Conservation (phyloP, 1,284 basidiomycete genomes). For the Heterobasidion occidentale region DNA sequence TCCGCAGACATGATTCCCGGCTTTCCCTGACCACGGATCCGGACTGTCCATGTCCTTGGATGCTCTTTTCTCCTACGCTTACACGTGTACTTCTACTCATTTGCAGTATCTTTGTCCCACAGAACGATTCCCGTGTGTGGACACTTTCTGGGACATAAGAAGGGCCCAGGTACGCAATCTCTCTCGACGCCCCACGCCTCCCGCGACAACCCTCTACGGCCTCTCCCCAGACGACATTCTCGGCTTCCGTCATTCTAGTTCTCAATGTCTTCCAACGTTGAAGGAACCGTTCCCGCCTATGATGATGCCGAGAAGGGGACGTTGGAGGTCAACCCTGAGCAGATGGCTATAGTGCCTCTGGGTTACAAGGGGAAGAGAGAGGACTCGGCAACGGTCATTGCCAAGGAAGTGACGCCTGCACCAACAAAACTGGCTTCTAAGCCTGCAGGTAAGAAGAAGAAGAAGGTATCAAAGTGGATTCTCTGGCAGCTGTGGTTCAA, state of each 20-base stretch:
- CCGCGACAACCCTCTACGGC: neutral
- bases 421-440: constrained; percentile 21
- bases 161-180: neutral
- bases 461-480: constrained; percentile 49
- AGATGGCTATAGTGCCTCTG: constrained; percentile 15
- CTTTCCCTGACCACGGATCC: constrained; percentile 7
- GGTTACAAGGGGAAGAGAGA: constrained; percentile 6
- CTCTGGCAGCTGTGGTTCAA: constrained; percentile 62
- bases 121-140: constrained; percentile 2
- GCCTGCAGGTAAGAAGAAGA: constrained; percentile 21
- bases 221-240: neutral
- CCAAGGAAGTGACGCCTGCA: constrained; percentile 16
- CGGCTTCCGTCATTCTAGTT: neutral
- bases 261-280: constrained; percentile 5
- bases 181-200: neutral
- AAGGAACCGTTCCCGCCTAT: constrained; percentile 28
- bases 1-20: neutral
- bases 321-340: constrained; percentile 23
- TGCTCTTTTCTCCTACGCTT: neutral
- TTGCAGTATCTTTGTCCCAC: constrained; percentile 4
- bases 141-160: constrained; percentile 5
- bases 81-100: constrained; percentile 1
- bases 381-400: neutral
- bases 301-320: constrained; percentile 55
- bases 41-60: constrained; percentile 3